Evolutionary conservation across 257 asterid genomes (phyloP), one percentile per base, ranked within the genome.

Genomic region (Euphrasia confusa): DNA sequence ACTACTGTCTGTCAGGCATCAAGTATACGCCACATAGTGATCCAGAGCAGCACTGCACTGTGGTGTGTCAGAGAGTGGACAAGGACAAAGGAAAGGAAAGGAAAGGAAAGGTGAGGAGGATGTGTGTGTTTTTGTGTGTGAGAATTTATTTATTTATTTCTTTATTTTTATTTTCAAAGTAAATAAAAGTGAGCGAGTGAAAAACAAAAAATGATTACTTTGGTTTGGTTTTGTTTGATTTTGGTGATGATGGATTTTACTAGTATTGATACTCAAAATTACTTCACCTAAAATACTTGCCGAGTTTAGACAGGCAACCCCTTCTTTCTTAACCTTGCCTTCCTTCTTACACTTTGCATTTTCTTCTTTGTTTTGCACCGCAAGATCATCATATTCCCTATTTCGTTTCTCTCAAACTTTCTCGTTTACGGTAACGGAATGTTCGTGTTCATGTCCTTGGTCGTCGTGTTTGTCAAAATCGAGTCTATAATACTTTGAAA

Each of bases 1-100:
- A 90, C 93, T 85, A 77, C 84, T 78, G 64, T 66, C 84, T 78
- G 64, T 66, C 79, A 87, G 93, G 77, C 89, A 90, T 81, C 96
- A 82, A 81, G 77, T 77, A 83, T 83, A 83, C 93, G 80, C 90
- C 97, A 87, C 73, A 71, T 79, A 69, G 75, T 30, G 33, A 30
- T 30, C 0, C 33, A 72, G 80, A 74, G 79, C 83, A 62, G 75
- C 63, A 53, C 33, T 13, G 8, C 7, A 30, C 12, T 57, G 78
- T 78, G 84, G 50, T 71, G 64, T 82, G 87, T 81, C 77, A 79
- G 91, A 83, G 78, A 69, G 85, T 75, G 80, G 75, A 66, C 68
- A 37, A 73, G 75, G 75, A 72, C 69, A 71, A 70, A 71, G 68
- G 49, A 30, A 30, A 30, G 33, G 33, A 28, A 4, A 4, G 4